These are phyloP conservation scores for Pseudozyma hubeiensis DNA, from an alignment of 1,284 basidiomycete genomes.

Conservation along the genomic window DNA sequence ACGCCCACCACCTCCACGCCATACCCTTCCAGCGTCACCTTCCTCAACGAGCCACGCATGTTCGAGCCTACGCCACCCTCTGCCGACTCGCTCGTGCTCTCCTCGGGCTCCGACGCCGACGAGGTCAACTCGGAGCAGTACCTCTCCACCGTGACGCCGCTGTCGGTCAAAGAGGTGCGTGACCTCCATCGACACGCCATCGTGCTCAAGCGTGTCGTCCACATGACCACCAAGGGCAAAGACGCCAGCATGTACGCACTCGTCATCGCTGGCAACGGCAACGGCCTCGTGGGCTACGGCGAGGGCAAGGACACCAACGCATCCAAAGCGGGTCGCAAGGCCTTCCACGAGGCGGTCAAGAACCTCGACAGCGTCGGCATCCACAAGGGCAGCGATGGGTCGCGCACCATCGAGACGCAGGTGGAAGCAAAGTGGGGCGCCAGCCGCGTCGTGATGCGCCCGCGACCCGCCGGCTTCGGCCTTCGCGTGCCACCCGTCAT, in stretches of 20 bases:
- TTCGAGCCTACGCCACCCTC: conserved; percentile 57
- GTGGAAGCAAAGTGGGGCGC: conserved; percentile 85
- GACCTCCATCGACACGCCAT: conserved; percentile 64
- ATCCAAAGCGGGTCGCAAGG: conserved; percentile 75
- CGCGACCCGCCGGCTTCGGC: conserved; percentile 88
- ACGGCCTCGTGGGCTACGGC: conserved; percentile 89
- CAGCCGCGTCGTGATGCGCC: conserved; percentile 85
- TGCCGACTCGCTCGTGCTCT: conserved; percentile 54
- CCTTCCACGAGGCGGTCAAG: conserved; percentile 80
- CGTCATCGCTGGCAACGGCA: conserved; percentile 82
- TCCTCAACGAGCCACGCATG: conserved; percentile 62
- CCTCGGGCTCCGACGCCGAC: conserved; percentile 50
- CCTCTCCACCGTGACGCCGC: conserved; percentile 62
- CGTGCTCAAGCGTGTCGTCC: conserved; percentile 73
- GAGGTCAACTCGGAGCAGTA: conserved; percentile 60
- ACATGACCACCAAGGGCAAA: conserved; percentile 88
- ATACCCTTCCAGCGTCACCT: conserved; percentile 47
- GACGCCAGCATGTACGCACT: conserved; percentile 77
- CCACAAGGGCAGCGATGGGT: conserved; percentile 58
- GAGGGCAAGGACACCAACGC: conserved; percentile 81
- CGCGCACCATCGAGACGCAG: conserved; percentile 85
- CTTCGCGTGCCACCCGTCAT: conserved; percentile 88
- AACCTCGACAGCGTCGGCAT: conserved; percentile 85
- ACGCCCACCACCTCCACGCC: conserved; percentile 32
- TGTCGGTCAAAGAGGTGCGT: conserved; percentile 59